Evolutionary conservation across 768 basidiomycete genomes (phyloP).

Genomic region (Naematelia encephala): DNA sequence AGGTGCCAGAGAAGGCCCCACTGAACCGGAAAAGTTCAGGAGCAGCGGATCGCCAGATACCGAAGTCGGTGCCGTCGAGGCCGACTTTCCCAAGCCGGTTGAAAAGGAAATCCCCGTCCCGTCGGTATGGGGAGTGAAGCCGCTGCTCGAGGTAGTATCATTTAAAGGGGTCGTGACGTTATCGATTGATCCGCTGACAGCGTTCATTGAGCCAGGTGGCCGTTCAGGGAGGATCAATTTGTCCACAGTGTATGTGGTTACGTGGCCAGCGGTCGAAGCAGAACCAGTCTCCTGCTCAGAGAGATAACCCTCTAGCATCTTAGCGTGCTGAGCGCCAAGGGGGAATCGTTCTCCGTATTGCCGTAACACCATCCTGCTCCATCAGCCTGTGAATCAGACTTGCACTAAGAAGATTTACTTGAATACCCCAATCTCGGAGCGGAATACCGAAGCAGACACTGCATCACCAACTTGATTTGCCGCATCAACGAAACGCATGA

Average conservation of each 20-base stretch:
- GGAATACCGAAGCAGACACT: background rate
- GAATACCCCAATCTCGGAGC: background rate
- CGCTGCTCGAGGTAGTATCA: background rate
- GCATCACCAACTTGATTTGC: background rate
- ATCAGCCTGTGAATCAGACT: background rate
- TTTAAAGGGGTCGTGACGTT: background rate
- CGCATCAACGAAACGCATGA: background rate
- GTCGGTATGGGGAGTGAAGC: background rate
- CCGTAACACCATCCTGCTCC: background rate
- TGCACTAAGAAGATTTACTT: background rate
- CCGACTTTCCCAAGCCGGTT: no score
- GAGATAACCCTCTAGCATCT: background rate
- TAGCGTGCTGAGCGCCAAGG: background rate
- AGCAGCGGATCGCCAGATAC: background rate
- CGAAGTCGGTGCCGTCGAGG: background rate
- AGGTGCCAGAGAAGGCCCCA: background rate
- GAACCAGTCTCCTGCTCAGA: background rate
- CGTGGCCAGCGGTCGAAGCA: background rate
- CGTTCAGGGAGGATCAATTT: background rate
- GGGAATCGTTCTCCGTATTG: conserved; percentile 2
- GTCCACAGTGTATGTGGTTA: background rate
- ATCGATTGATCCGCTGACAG: conserved; percentile 1
- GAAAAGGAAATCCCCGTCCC: background rate
- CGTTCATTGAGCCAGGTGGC: background rate
- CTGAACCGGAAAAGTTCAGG: background rate